These are phyloP conservation scores for Articulospora tetracladia DNA, from an alignment of 495 filamentous ascomycete genomes.

Conservation along the genomic window DNA sequence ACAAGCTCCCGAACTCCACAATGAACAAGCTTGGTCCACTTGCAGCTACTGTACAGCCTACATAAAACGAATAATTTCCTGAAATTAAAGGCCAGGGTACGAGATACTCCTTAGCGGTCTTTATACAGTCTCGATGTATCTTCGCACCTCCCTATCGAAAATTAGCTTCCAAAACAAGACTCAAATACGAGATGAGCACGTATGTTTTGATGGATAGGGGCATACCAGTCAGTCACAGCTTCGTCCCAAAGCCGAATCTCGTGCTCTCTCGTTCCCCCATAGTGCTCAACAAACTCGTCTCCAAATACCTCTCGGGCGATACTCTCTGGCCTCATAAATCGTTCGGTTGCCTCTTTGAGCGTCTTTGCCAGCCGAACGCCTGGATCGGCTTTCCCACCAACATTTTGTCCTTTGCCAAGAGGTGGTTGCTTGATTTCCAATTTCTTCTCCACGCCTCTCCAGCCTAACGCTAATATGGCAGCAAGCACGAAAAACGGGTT, in stretches of 20 bases:
- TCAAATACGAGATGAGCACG: background rate
- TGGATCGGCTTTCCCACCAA: conserved; percentile 61
- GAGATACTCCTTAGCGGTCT: background rate
- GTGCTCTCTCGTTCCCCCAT: conserved; percentile 86
- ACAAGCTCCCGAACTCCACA: too few species aligned
- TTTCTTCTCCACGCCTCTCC: conserved; percentile 87
- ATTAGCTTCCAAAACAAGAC: conserved; percentile 15
- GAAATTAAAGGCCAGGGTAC: background rate
- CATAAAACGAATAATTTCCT: background rate
- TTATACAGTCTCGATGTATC: conserved; percentile 70
- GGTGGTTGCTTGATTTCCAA: conserved; percentile 79
- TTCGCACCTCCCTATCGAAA: conserved; percentile 54
- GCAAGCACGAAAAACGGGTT: conserved; percentile 88
- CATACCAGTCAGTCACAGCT: conserved; percentile 86
- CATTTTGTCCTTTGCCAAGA: conserved; percentile 75
- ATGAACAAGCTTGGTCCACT: too few species aligned
- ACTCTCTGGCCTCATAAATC: conserved; percentile 70
- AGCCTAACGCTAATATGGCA: conserved; percentile 79
- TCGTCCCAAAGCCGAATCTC: conserved; percentile 92
- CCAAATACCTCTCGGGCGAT: conserved; percentile 90
- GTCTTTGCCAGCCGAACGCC: conserved; percentile 75
- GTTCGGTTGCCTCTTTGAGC: conserved; percentile 73
- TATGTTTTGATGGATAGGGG: background rate
- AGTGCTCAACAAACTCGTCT: conserved; percentile 94
- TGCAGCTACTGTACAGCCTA: background rate